A percentile compares a stretch with the other conserved stretches of the same genome.
These are phyloP conservation scores for Phytomonas serpens DNA, from an alignment of 208 protist species.

Conservation along the genomic window DNA sequence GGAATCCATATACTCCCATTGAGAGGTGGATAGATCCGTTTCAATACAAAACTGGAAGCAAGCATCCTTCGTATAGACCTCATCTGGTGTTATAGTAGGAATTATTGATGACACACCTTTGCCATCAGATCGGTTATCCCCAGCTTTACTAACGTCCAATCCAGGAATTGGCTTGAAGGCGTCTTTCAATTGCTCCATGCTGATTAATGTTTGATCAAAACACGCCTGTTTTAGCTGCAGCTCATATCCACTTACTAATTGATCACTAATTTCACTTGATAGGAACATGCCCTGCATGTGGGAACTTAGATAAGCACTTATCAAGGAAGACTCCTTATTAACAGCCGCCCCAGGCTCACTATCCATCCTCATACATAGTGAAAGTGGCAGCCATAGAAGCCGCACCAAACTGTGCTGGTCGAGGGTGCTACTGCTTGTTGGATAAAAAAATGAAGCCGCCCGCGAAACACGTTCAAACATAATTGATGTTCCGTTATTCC, in stretches of 20 bases:
- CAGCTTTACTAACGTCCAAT: neutral
- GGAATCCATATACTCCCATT: conserved; percentile 73
- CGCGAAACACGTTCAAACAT: neutral
- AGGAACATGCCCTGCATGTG: neutral
- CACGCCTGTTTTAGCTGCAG: conserved; percentile 13
- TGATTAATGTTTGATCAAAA: neutral
- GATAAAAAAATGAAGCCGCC: conserved; percentile 7
- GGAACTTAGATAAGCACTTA: neutral
- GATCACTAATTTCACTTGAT: conserved; percentile 3
- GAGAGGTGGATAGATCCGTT: conserved; percentile 41
- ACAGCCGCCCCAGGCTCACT: neutral
- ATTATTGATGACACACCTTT: neutral
- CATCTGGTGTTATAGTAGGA: neutral
- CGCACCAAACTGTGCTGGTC: conserved; percentile 44
- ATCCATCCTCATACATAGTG: conserved; percentile 28
- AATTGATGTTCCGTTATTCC: neutral
- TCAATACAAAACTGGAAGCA: conserved; percentile 30
- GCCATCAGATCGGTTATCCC: neutral
- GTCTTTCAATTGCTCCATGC: conserved; percentile 7
- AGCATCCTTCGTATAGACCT: neutral
- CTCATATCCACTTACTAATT: conserved; percentile 30
- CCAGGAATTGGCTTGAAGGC: neutral
- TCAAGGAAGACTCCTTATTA: neutral
- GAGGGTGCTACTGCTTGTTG: conserved; percentile 44
- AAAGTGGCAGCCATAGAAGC: conserved; percentile 72